phyloP scores from a whole-genome alignment of 2,329 filamentous ascomycete species.

The Fusarium nanum region DNA sequence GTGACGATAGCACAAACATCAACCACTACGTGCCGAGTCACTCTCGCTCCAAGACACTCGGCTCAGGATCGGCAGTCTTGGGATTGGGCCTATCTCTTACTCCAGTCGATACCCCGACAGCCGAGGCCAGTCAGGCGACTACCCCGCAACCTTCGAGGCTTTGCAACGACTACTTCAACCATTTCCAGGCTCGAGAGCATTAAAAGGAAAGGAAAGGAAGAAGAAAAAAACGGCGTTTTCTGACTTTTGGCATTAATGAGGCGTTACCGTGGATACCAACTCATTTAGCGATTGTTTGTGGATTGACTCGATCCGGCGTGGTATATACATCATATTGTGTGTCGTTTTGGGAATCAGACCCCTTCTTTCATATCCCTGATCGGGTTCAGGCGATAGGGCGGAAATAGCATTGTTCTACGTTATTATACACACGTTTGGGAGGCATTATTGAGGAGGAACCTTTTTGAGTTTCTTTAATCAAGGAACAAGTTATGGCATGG shows the following conservation, averaged over 20 bases:
- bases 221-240: conserved; percentile 35
- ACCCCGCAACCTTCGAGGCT: conserved; percentile 38
- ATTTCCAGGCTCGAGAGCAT: conserved; percentile 36
- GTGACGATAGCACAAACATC: conserved; percentile 37
- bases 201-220: conserved; percentile 19
- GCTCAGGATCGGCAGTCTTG: conserved; percentile 37
- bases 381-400: conserved; percentile 1
- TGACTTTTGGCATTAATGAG: conserved; percentile 28
- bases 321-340: conserved; percentile 28
- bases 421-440: conserved; percentile 7
- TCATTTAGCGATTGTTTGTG: conserved; percentile 38
- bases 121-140: conserved; percentile 23
- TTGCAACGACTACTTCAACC: conserved; percentile 43
- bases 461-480: conserved; percentile 17
- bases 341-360: conserved; percentile 28
- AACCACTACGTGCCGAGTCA: conserved; percentile 48
- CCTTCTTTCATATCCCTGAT: conserved; percentile 19
- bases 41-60: conserved; percentile 53
- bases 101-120: conserved; percentile 42
- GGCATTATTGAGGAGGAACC: conserved; percentile 2
- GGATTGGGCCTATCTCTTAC: conserved; percentile 46
- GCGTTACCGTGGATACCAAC: conserved; percentile 40
- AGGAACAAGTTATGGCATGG: conserved; percentile 21
- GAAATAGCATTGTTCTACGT: conserved; percentile 27
- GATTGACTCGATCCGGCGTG: conserved; percentile 40